These are phyloP conservation scores for Paecilomyces sp. DNA, from an alignment of 2,329 filamentous ascomycete species.

Conservation along the genomic window DNA sequence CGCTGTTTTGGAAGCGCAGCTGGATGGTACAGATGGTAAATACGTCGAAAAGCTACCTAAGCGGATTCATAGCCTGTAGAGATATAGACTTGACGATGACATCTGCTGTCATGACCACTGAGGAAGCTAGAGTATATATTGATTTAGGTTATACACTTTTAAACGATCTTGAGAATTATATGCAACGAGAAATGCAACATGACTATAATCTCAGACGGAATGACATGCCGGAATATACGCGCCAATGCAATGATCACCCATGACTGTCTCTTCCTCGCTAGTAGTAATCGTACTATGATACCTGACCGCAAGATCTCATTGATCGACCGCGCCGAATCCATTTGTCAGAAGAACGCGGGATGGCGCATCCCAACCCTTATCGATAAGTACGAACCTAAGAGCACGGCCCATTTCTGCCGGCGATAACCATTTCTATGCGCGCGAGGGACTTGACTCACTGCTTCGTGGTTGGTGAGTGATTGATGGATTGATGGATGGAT, in stretches of 20 bases:
- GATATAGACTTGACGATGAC: not conserved
- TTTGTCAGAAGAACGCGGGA: not conserved
- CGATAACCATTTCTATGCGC: constrained; percentile 29
- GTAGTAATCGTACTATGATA: too few relatives aligned
- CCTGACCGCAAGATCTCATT: not conserved
- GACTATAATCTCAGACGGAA: too few relatives aligned
- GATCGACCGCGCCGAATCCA: not conserved
- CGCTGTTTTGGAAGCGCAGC: constrained; percentile 57
- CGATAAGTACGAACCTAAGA: constrained; percentile 1
- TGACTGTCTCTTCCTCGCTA: too few relatives aligned
- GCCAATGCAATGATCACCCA: too few relatives aligned
- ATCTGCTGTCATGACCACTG: not conserved
- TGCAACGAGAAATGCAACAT: too few relatives aligned
- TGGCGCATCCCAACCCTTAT: constrained; percentile 8
- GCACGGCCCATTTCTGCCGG: constrained; percentile 10
- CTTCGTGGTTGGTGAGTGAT: not conserved
- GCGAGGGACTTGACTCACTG: constrained; percentile 3
- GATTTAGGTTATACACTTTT: too few relatives aligned
- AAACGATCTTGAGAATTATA: too few relatives aligned
- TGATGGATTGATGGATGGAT: too few relatives aligned
- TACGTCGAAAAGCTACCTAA: constrained; percentile 26
- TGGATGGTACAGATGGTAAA: constrained; percentile 51
- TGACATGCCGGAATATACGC: too few relatives aligned
- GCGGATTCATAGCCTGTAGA: not conserved
- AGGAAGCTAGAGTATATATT: not conserved